Conservation (phyloP, 495 filamentous ascomycete genomes). For the Talaromyces adpressus region DNA sequence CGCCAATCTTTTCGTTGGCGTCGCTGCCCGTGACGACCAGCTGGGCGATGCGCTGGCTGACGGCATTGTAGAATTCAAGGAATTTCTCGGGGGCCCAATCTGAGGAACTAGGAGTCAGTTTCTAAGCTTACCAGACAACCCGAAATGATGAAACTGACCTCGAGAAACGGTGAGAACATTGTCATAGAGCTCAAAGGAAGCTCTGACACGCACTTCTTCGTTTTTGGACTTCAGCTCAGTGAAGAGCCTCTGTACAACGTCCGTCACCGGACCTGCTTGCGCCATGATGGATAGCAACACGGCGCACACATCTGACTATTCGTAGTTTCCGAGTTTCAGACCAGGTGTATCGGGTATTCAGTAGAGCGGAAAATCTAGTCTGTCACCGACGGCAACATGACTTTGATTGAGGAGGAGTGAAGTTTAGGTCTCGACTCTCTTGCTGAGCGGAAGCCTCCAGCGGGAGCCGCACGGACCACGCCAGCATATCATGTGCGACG, state of each 20-base stretch:
- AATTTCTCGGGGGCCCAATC: constrained; percentile 76
- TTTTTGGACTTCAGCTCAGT: constrained; percentile 47
- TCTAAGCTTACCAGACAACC: background rate
- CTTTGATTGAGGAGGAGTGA: background rate
- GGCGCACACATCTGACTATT: constrained; percentile 9
- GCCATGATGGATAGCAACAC: constrained; percentile 32
- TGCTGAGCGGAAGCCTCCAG: background rate
- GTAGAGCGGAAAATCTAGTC: background rate
- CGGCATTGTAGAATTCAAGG: constrained; percentile 66
- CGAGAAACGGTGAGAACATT: constrained; percentile 43
- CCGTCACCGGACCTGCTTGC: constrained; percentile 41
- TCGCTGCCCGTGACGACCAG: constrained; percentile 76
- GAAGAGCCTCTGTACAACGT: constrained; percentile 42
- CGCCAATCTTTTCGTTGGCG: constrained; percentile 79
- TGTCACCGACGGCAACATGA: background rate
- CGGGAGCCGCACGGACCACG: background rate
- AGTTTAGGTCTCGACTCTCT: background rate
- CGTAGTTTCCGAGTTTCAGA: background rate
- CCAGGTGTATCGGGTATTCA: background rate
- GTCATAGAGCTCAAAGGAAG: constrained; percentile 46
- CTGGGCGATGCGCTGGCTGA: constrained; percentile 66
- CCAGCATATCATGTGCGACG: background rate
- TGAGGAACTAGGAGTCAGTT: constrained; percentile 23
- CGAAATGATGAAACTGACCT: constrained; percentile 27
- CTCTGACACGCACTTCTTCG: constrained; percentile 41